These are phyloP conservation scores for Kwoniella pini DNA, from an alignment of 768 basidiomycete genomes.

Conservation along the genomic window DNA sequence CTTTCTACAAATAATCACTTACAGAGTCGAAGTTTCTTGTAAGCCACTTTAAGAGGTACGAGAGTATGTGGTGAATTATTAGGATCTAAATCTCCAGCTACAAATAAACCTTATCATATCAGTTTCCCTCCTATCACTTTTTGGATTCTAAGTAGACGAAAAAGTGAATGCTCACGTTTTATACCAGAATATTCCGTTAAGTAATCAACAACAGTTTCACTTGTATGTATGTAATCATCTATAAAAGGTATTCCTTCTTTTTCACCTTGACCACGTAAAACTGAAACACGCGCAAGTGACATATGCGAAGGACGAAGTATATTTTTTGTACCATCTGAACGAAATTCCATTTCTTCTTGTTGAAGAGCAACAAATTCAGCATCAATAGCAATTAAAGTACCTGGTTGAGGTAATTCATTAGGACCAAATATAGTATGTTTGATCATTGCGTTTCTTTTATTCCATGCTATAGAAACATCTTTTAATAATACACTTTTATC, in stretches of 20 bases:
- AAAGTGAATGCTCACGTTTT: slow-evolving; percentile 81
- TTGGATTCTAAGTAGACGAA: too few species aligned
- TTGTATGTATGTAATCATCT: slow-evolving; percentile 97
- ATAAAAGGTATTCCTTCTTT: slow-evolving; percentile 88
- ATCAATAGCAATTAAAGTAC: slow-evolving; percentile 89
- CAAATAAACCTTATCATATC: too few species aligned
- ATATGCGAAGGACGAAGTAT: slow-evolving; percentile 87
- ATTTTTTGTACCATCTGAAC: slow-evolving; percentile 91
- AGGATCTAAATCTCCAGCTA: slow-evolving; percentile 92
- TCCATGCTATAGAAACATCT: slow-evolving; percentile 83
- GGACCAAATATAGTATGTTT: slow-evolving; percentile 73
- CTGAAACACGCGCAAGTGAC: slow-evolving; percentile 91
- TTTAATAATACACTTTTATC: slow-evolving; percentile 75
- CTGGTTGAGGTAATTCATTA: slow-evolving; percentile 79
- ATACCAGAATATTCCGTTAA: slow-evolving; percentile 97
- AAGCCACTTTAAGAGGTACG: slow-evolving; percentile 94
- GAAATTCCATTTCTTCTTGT: slow-evolving; percentile 93
- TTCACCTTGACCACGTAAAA: slow-evolving; percentile 78
- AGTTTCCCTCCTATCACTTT: too few species aligned
- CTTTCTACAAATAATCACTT: slow-evolving; percentile 16
- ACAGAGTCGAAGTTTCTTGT: slow-evolving; percentile 86
- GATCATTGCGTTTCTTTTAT: slow-evolving; percentile 70
- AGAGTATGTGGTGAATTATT: slow-evolving; percentile 78
- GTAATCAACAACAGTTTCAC: slow-evolving; percentile 92
- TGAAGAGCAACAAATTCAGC: slow-evolving; percentile 98